Evolutionary conservation across 495 filamentous ascomycete species (phyloP).

Genomic region (Pseudevernia furfuracea): DNA sequence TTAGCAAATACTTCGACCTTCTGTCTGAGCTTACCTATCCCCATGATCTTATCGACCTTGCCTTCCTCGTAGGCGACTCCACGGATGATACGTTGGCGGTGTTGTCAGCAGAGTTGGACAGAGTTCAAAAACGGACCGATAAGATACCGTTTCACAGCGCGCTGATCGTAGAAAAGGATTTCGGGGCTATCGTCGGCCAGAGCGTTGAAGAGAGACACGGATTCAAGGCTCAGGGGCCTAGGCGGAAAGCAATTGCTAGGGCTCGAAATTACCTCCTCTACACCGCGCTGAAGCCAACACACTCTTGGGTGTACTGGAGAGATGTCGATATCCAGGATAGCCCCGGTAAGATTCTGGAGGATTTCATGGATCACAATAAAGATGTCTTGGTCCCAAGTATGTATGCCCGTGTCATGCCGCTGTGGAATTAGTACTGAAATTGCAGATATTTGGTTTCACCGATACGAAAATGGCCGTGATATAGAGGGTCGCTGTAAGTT

Average conservation of each 20-base stretch:
- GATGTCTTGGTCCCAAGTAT: constrained; percentile 94
- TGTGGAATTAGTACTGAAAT: constrained; percentile 1
- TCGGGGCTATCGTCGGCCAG: constrained; percentile 61
- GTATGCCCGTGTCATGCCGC: constrained; percentile 27
- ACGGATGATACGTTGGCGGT: constrained; percentile 81
- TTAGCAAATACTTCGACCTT: constrained; percentile 88
- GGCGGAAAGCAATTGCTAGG: constrained; percentile 80
- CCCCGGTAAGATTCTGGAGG: constrained; percentile 79
- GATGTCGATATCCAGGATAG: constrained; percentile 95
- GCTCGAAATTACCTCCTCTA: constrained; percentile 89
- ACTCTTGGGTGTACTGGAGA: constrained; percentile 98
- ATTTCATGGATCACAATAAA: constrained; percentile 87
- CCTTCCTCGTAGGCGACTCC: constrained; percentile 86
- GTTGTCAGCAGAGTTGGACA: constrained; percentile 71
- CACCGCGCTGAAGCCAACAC: constrained; percentile 78
- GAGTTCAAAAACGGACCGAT: constrained; percentile 76
- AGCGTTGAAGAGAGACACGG: constrained; percentile 73
- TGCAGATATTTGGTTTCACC: constrained; percentile 95
- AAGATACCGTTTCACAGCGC: constrained; percentile 75
- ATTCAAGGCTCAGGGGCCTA: constrained; percentile 80
- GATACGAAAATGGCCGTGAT: constrained; percentile 72
- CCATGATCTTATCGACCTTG: constrained; percentile 90
- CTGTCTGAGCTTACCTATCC: constrained; percentile 86
- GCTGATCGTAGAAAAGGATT: constrained; percentile 81
- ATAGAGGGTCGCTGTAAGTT: constrained; percentile 60